Percentiles rank a stretch among this genome's conserved stretches.
phyloP scores from a whole-genome alignment of 805 yeast genomes.

The Zygosaccharomyces pseudorouxii region DNA sequence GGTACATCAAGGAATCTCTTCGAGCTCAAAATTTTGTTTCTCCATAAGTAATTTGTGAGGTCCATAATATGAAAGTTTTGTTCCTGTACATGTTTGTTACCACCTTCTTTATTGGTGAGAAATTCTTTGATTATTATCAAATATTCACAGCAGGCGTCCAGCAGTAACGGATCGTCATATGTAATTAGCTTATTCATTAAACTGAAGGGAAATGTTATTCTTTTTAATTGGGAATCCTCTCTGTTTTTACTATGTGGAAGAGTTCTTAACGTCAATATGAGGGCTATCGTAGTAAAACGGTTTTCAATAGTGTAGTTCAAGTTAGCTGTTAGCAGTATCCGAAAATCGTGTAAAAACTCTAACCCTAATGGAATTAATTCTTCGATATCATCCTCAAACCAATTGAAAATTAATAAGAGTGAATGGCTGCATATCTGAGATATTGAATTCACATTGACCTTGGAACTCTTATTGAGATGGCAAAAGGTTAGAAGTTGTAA shows the following conservation, averaged over 20 bases:
- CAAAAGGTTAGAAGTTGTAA: constrained; percentile 18
- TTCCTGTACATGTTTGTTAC: constrained; percentile 17
- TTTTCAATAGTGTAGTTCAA: constrained; percentile 16
- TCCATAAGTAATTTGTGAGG: constrained; percentile 31
- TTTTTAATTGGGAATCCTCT: constrained; percentile 9
- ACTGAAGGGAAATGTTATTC: constrained; percentile 14
- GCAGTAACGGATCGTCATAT: constrained; percentile 24
- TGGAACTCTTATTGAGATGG: constrained; percentile 13
- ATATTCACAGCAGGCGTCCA: constrained; percentile 24
- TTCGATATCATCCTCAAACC: constrained; percentile 9
- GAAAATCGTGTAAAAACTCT: constrained; percentile 15
- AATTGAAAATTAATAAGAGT: constrained; percentile 15
- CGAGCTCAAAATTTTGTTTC: constrained; percentile 22
- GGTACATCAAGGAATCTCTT: constrained; percentile 24
- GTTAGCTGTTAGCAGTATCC: constrained; percentile 12
- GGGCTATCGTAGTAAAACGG: constrained; percentile 13
- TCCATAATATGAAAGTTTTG: constrained; percentile 28
- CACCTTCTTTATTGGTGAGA: constrained; percentile 13
- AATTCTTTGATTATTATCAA: constrained; percentile 15
- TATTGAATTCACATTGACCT: constrained; percentile 4
- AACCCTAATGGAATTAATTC: constrained; percentile 5
- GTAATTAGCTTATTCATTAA: constrained; percentile 18
- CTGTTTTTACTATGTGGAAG: constrained; percentile 5
- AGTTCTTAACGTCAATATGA: constrained; percentile 10
- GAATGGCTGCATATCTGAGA: constrained; percentile 11